Evolutionary conservation across 495 filamentous ascomycete genomes (phyloP).

Genomic region (Trichoderma reesei): DNA sequence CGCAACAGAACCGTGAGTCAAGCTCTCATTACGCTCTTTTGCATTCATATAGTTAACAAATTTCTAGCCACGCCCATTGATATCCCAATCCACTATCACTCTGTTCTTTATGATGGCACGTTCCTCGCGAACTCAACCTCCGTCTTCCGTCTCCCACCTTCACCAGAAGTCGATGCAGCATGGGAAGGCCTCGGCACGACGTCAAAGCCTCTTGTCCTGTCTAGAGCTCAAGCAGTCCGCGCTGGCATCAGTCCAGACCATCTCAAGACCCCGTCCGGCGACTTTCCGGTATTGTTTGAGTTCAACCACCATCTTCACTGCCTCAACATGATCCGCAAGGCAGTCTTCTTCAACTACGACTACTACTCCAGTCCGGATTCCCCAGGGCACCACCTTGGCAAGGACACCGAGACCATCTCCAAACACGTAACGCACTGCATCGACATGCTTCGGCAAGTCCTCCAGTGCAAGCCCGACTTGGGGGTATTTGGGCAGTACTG

Average conservation of each 20-base stretch:
- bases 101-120: not conserved
- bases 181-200: not conserved
- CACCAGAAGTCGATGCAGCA: not conserved
- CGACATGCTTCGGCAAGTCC: slow-evolving; percentile 18
- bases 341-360: slow-evolving; percentile 1
- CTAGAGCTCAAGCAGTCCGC: not conserved
- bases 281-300: not conserved
- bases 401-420: not conserved
- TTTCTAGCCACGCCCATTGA: not conserved
- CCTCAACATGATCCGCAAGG: slow-evolving; percentile 8
- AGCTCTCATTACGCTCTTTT: not conserved
- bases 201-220: not conserved
- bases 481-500: slow-evolving; percentile 18
- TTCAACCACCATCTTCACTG: slow-evolving; percentile 9
- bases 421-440: slow-evolving; percentile 20
- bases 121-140: not conserved
- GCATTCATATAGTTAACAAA: not conserved
- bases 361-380: slow-evolving; percentile 2
- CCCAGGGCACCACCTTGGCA: not conserved
- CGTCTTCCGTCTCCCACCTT: not conserved
- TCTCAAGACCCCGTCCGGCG: not conserved
- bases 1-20: not conserved
- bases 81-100: not conserved
- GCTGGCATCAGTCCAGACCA: not conserved
- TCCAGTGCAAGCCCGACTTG: slow-evolving; percentile 20